phyloP scores from a whole-genome alignment of 192 early-diverging fungal genomes.

The Thoreauomyces humboldtii region DNA sequence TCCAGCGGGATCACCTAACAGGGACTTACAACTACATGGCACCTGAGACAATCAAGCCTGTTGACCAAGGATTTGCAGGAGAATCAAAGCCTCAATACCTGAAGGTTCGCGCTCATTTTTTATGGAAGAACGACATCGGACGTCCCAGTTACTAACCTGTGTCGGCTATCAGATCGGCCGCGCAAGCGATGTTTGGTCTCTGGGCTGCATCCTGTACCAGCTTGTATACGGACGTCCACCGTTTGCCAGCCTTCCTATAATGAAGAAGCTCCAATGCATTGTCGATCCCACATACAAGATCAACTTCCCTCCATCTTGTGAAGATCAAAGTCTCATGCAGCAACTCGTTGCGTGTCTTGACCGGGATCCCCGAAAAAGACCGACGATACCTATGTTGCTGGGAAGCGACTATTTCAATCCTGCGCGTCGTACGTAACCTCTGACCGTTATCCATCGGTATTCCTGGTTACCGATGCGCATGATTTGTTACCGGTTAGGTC shows the following conservation, averaged over 20 bases:
- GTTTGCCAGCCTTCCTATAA: constrained; percentile 67
- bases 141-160: too few species aligned
- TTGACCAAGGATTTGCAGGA: constrained; percentile 22
- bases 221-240: constrained; percentile 85
- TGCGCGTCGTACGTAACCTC: neutral
- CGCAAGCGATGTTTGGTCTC: constrained; percentile 84
- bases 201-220: constrained; percentile 91
- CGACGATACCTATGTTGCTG: constrained; percentile 69
- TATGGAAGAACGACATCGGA: too few species aligned
- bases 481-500: neutral
- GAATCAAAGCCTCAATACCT: constrained; percentile 23
- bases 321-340: constrained; percentile 46
- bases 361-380: constrained; percentile 60
- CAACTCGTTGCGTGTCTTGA: constrained; percentile 72
- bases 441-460: neutral
- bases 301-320: constrained; percentile 54
- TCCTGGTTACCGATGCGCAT: neutral
- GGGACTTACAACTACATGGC: constrained; percentile 97
- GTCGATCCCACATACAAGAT: constrained; percentile 68
- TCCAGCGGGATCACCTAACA: constrained; percentile 79
- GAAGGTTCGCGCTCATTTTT: too few species aligned
- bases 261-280: constrained; percentile 71
- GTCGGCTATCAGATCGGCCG: constrained; percentile 70
- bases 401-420: constrained; percentile 32
- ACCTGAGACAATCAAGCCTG: constrained; percentile 74